Conservation (phyloP, 2,329 filamentous ascomycete genomes). For the Dactylellina cionopaga region DNA sequence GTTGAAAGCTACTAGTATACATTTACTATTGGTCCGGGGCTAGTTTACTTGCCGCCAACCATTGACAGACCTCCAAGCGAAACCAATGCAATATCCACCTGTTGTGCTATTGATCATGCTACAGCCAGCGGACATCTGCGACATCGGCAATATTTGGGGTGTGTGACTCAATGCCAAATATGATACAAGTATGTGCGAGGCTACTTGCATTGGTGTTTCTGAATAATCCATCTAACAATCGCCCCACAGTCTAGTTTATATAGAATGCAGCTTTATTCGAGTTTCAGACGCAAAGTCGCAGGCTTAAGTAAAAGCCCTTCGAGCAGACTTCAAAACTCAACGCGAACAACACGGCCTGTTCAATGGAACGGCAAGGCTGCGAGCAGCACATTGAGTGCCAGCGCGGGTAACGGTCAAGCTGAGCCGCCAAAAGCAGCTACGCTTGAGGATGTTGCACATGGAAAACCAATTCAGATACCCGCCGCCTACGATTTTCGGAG, state of each 20-base stretch:
- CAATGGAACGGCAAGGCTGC: slow-evolving; percentile 5
- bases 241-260: neutral
- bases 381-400: slow-evolving; percentile 6
- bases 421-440: slow-evolving; percentile 4
- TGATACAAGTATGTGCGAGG: slow-evolving; percentile 30
- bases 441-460: slow-evolving; percentile 17
- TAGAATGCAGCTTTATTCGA: slow-evolving; percentile 1
- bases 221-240: neutral
- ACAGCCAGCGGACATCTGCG: no score
- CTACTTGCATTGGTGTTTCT: no score
- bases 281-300: slow-evolving; percentile 7
- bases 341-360: slow-evolving; percentile 26
- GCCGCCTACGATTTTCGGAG: slow-evolving; percentile 48
- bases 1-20: no score
- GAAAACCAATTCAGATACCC: slow-evolving; percentile 8
- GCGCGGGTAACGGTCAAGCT: no score
- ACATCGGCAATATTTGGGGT: slow-evolving; percentile 14
- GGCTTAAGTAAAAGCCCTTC: no score
- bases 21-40: no score
- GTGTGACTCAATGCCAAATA: slow-evolving; percentile 26
- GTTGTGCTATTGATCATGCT: no score
- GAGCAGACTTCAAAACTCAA: slow-evolving; percentile 21
- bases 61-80: slow-evolving; percentile 10
- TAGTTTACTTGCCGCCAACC: no score
- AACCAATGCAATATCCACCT: neutral